phyloP scores from a whole-genome alignment of 1,284 basidiomycete species.

The Pterulicium gracile region DNA sequence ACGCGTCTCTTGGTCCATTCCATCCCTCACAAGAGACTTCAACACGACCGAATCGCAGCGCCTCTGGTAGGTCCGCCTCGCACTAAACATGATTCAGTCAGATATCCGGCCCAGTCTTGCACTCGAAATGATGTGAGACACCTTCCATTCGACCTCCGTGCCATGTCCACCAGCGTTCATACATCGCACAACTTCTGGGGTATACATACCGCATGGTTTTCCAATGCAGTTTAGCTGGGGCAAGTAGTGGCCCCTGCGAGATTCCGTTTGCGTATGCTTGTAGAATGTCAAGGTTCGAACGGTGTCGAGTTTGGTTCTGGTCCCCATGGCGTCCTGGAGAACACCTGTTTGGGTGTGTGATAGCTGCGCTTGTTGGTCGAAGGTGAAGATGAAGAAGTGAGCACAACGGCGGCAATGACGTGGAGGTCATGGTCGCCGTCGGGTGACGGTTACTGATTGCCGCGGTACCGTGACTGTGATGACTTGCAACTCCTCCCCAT shows the following conservation, averaged over 20 bases:
- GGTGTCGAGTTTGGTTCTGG: slow-evolving; percentile 31
- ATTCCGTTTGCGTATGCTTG: slow-evolving; percentile 50
- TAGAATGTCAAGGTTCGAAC: slow-evolving; percentile 79
- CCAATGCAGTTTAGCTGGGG: slow-evolving; percentile 79
- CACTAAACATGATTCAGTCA: slow-evolving; percentile 44
- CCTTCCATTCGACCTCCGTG: slow-evolving; percentile 78
- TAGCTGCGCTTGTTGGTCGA: no score
- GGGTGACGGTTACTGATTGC: no score
- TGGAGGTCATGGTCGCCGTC: no score
- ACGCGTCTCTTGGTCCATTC: slow-evolving; percentile 66
- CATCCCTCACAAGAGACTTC: slow-evolving; percentile 87
- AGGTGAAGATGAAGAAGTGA: no score
- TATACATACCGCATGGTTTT: slow-evolving; percentile 61
- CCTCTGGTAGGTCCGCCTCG: slow-evolving; percentile 78
- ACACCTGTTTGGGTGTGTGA: no score
- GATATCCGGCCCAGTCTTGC: no score
- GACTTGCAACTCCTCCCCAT: no score
- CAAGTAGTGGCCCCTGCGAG: slow-evolving; percentile 57
- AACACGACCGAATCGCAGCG: slow-evolving; percentile 72
- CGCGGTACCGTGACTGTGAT: no score
- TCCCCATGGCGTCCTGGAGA: no score
- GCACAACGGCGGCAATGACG: no score
- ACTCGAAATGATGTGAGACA: slow-evolving; percentile 17
- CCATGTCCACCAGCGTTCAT: slow-evolving; percentile 68
- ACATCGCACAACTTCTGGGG: slow-evolving; percentile 84